phyloP scores from a whole-genome alignment of 169 alveolate species.

The Eimeria nieschulzi region DNA sequence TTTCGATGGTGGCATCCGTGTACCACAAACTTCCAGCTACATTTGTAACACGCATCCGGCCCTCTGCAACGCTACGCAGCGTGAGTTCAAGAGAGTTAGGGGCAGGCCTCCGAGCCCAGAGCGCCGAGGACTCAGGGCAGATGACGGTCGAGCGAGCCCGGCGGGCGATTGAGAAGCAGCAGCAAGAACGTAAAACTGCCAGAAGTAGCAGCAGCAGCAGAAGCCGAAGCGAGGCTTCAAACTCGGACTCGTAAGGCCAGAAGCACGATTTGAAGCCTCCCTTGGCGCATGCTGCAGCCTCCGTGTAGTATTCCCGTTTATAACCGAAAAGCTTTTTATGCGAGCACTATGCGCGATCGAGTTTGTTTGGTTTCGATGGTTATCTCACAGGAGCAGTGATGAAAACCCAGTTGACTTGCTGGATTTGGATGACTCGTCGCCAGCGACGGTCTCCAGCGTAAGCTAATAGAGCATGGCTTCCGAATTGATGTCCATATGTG shows the following conservation, averaged over 20 bases:
- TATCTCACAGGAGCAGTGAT: conserved; percentile 16
- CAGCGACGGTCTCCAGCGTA: not conserved
- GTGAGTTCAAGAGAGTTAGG: not conserved
- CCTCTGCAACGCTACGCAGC: not conserved
- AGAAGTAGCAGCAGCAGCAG: conserved; percentile 56
- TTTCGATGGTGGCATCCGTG: conserved; percentile 77
- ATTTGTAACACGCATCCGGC: conserved; percentile 42
- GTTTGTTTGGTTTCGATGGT: too few species aligned
- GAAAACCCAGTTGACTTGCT: conserved; percentile 42
- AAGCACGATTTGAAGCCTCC: not conserved
- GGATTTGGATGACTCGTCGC: conserved; percentile 24
- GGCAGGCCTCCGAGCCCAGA: not conserved
- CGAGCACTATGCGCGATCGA: too few species aligned
- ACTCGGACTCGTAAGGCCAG: conserved; percentile 31
- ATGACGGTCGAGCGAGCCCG: conserved; percentile 5
- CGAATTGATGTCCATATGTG: too few species aligned
- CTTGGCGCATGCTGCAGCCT: not conserved
- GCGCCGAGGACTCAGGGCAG: not conserved
- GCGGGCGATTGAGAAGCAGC: not conserved
- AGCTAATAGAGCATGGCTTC: too few species aligned
- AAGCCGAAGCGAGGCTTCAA: conserved; percentile 8
- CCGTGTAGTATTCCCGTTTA: too few species aligned
- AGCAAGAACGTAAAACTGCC: conserved; percentile 24
- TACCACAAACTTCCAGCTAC: conserved; percentile 78
- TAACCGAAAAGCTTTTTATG: too few species aligned